These are phyloP conservation scores for Chlamydomonas sp. DNA, from an alignment of 139 green algal species.

Conservation along the genomic window DNA sequence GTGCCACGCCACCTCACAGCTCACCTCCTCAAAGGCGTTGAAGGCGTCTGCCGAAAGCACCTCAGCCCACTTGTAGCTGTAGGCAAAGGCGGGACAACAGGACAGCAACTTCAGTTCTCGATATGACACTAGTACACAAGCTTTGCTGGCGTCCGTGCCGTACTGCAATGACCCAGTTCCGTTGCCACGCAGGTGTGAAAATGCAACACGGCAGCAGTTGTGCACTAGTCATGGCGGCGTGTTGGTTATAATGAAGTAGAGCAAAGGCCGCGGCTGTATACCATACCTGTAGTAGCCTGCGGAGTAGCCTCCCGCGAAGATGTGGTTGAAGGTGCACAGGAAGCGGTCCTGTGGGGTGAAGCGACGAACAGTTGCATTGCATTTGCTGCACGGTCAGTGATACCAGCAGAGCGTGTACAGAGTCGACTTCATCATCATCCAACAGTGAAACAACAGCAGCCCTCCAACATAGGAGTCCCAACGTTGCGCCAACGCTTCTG, in stretches of 20 bases:
- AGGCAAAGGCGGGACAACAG: too few species aligned
- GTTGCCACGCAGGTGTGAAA: background rate
- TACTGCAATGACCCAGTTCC: background rate
- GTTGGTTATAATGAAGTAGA: background rate
- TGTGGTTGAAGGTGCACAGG: conserved; percentile 95
- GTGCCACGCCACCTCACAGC: conserved; percentile 54
- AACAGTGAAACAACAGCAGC: too few species aligned
- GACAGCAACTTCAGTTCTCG: background rate
- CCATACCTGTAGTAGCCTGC: conserved; percentile 81
- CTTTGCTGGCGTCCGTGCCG: conserved; percentile 10
- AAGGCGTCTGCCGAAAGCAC: conserved; percentile 96
- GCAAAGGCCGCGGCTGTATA: background rate
- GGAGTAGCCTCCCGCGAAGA: conserved; percentile 95
- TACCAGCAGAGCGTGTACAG: background rate
- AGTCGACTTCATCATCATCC: background rate
- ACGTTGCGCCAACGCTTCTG: too few species aligned
- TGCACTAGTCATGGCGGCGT: background rate
- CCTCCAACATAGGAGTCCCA: too few species aligned
- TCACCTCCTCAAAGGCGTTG: conserved; percentile 94
- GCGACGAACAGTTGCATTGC: too few species aligned
- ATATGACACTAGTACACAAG: background rate
- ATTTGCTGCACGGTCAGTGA: too few species aligned
- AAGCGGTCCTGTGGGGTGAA: conserved; percentile 84
- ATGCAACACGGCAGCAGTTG: conserved; percentile 5
- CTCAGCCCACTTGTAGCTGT: conserved; percentile 92